Percentiles rank a stretch among this genome's conserved stretches.
Conservation (phyloP, 1,284 basidiomycete species). For the Ceratobasidium sp. region DNA sequence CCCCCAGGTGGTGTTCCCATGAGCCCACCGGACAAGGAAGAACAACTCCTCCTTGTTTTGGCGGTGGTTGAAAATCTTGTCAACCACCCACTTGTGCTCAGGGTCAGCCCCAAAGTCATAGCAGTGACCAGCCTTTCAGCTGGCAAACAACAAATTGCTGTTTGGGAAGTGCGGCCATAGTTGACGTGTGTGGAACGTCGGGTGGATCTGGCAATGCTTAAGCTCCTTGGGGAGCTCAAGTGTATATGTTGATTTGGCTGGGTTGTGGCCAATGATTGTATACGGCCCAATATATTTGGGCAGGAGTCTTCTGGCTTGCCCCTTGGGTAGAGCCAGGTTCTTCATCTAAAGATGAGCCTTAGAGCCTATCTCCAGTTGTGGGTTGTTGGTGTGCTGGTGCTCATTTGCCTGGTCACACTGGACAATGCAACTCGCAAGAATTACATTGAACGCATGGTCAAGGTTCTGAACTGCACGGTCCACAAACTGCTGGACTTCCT, state of each 20-base stretch:
- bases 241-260: conserved; percentile 6
- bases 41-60: neutral
- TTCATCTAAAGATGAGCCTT: conserved; percentile 59
- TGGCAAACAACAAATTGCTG: conserved; percentile 47
- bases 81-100: conserved; percentile 21
- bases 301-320: conserved; percentile 19
- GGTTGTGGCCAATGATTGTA: conserved; percentile 3
- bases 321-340: conserved; percentile 55
- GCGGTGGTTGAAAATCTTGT: conserved; percentile 16
- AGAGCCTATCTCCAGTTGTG: conserved; percentile 51
- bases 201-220: conserved; percentile 43
- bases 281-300: conserved; percentile 45
- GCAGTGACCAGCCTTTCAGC: neutral
- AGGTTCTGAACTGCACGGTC: conserved; percentile 11
- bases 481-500: conserved; percentile 5
- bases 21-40: neutral
- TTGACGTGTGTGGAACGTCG: conserved; percentile 50
- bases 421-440: conserved; percentile 52
- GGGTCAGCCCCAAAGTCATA: conserved; percentile 23
- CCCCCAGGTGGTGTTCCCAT: conserved; percentile 29
- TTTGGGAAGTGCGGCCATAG: conserved; percentile 49
- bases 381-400: neutral
- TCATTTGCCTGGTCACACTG: conserved; percentile 55
- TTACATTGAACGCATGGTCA: conserved; percentile 48
- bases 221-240: conserved; percentile 52